phyloP scores from a whole-genome alignment of 768 basidiomycete genomes.

The Pleurotus pulmonarius region DNA sequence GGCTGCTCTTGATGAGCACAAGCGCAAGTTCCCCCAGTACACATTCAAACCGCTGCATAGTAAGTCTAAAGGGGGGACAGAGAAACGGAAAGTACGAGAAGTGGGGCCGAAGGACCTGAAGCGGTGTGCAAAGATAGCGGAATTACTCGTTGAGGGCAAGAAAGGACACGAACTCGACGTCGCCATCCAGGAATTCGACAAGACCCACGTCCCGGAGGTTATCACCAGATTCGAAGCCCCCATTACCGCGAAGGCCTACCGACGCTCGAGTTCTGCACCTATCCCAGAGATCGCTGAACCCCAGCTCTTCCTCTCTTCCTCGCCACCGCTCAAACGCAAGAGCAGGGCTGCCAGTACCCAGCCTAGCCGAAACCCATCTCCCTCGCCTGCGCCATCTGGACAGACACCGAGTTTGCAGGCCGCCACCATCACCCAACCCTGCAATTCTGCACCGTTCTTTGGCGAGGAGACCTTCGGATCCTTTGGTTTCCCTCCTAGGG shows the following conservation, averaged over 20 bases:
- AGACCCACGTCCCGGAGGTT: constrained; percentile 51
- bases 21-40: constrained; percentile 72
- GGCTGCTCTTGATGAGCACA: constrained; percentile 69
- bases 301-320: constrained; percentile 30
- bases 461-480: constrained; percentile 11
- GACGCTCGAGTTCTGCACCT: constrained; percentile 64
- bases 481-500: constrained; percentile 27
- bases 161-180: constrained; percentile 53
- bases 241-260: constrained; percentile 67
- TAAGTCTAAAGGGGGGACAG: constrained; percentile 33
- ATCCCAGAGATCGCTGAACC: constrained; percentile 36
- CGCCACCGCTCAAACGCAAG: constrained; percentile 16
- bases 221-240: constrained; percentile 72
- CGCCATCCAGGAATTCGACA: constrained; percentile 53
- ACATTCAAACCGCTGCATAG: constrained; percentile 65
- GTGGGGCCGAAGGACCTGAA: constrained; percentile 59
- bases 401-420: constrained; percentile 2
- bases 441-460: constrained; percentile 25
- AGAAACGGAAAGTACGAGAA: constrained; percentile 59
- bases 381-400: constrained; percentile 13
- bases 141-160: constrained; percentile 54
- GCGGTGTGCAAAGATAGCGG: constrained; percentile 65
- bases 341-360: constrained; percentile 35
- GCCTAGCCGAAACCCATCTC: constrained; percentile 23
- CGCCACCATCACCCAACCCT: constrained; percentile 25